Conservation (phyloP, 768 basidiomycete genomes). For the Serendipita sp. region DNA sequence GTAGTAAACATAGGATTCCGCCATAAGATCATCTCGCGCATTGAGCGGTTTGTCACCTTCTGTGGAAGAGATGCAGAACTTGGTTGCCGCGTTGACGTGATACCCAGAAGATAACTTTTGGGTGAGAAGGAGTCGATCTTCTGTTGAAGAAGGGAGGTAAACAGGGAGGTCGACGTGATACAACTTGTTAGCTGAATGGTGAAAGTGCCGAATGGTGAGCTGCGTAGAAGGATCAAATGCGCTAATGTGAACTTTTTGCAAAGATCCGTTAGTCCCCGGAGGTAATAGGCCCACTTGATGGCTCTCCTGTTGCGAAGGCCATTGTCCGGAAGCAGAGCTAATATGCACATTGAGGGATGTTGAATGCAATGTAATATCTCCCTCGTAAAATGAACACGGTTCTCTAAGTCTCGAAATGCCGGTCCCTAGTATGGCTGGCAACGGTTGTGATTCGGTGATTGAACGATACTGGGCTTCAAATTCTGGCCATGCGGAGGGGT, state of each 20-base stretch:
- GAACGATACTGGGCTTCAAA: not conserved
- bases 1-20: not conserved
- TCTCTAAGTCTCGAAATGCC: too few species aligned
- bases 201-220: not conserved
- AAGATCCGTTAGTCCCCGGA: not conserved
- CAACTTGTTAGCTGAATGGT: not conserved
- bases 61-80: too few species aligned
- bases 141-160: not conserved
- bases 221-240: not conserved
- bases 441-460: not conserved
- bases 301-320: not conserved
- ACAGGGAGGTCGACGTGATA: slow-evolving; percentile 1
- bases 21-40: not conserved
- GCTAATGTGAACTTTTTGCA: not conserved
- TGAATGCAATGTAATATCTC: too few species aligned
- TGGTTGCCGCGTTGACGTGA: too few species aligned
- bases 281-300: not conserved
- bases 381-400: too few species aligned
- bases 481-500: not conserved
- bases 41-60: too few species aligned
- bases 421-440: not conserved
- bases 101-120: too few species aligned
- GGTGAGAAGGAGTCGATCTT: too few species aligned
- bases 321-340: too few species aligned
- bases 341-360: too few species aligned